Evolutionary conservation across 805 yeast genomes (phyloP).

Genomic region (Candida railenensis): DNA sequence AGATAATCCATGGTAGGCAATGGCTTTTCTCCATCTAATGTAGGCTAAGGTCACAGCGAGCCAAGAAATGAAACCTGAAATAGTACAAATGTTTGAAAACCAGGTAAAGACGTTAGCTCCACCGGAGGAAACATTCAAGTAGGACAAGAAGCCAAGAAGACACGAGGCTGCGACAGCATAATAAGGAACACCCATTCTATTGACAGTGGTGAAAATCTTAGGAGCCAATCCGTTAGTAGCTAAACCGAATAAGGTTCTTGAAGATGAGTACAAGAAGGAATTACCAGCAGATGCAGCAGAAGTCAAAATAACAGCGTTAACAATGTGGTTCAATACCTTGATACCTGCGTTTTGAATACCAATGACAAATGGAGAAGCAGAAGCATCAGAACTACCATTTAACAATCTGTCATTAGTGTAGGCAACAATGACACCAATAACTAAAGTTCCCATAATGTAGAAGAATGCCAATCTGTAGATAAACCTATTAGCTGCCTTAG

Average conservation of each 20-base stretch:
- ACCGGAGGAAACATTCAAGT: slow-evolving; percentile 52
- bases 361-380: slow-evolving; percentile 66
- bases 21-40: slow-evolving; percentile 64
- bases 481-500: slow-evolving; percentile 61
- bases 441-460: slow-evolving; percentile 38
- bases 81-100: slow-evolving; percentile 64
- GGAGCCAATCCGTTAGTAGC: slow-evolving; percentile 42
- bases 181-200: slow-evolving; percentile 45
- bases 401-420: slow-evolving; percentile 24
- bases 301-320: slow-evolving; percentile 60
- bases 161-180: slow-evolving; percentile 30
- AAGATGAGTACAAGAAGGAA: slow-evolving; percentile 40
- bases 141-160: slow-evolving; percentile 46
- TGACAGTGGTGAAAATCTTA: slow-evolving; percentile 29
- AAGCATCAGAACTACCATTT: slow-evolving; percentile 39
- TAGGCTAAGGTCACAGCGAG: slow-evolving; percentile 51
- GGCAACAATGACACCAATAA: slow-evolving; percentile 38
- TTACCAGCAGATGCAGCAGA: slow-evolving; percentile 54
- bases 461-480: slow-evolving; percentile 49
- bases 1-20: slow-evolving; percentile 47
- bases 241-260: slow-evolving; percentile 42
- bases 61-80: slow-evolving; percentile 70
- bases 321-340: slow-evolving; percentile 55
- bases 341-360: slow-evolving; percentile 64
- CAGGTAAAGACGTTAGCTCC: slow-evolving; percentile 58